These are phyloP conservation scores for Tylopilus subfusipes DNA, from an alignment of 768 basidiomycete genomes.

Conservation along the genomic window DNA sequence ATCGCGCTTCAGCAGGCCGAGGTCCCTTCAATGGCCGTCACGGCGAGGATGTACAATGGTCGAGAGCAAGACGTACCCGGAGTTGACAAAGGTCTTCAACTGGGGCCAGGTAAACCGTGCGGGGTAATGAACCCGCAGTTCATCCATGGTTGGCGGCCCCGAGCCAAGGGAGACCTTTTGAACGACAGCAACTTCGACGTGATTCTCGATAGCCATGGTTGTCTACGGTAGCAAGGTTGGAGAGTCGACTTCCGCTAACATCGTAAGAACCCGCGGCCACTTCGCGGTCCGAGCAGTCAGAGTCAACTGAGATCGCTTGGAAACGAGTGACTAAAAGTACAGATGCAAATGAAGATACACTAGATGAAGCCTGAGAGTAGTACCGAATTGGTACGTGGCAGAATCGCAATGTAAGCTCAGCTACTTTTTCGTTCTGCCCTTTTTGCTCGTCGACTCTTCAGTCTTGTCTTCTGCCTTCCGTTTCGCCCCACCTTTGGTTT, in stretches of 20 bases:
- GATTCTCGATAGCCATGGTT: conserved; percentile 19
- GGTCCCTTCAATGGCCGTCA: conserved; percentile 49
- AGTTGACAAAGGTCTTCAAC: conserved; percentile 73
- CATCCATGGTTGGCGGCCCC: conserved; percentile 69
- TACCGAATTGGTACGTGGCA: not conserved
- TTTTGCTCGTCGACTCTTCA: conserved; percentile 35
- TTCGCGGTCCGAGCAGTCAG: too few species aligned
- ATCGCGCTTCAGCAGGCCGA: conserved; percentile 77
- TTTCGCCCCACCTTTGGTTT: conserved; percentile 12
- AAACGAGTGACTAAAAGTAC: conserved; percentile 9
- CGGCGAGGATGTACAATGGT: not conserved
- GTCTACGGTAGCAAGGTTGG: not conserved
- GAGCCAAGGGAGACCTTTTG: conserved; percentile 39
- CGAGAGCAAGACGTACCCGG: conserved; percentile 48
- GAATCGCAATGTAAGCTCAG: not conserved
- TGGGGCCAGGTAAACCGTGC: conserved; percentile 73
- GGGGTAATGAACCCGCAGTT: conserved; percentile 66
- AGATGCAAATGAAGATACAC: conserved; percentile 8
- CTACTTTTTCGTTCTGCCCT: conserved; percentile 41
- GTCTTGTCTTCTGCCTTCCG: conserved; percentile 35
- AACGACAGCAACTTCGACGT: not conserved
- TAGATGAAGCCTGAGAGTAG: conserved; percentile 5
- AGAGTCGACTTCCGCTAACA: conserved; percentile 4
- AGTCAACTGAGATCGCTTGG: too few species aligned
- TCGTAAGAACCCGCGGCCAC: too few species aligned